Evolutionary conservation across 73 alveolate species (phyloP), one percentile per base, ranked within the genome.

Genomic region (Paramecium sexaurelia): DNA sequence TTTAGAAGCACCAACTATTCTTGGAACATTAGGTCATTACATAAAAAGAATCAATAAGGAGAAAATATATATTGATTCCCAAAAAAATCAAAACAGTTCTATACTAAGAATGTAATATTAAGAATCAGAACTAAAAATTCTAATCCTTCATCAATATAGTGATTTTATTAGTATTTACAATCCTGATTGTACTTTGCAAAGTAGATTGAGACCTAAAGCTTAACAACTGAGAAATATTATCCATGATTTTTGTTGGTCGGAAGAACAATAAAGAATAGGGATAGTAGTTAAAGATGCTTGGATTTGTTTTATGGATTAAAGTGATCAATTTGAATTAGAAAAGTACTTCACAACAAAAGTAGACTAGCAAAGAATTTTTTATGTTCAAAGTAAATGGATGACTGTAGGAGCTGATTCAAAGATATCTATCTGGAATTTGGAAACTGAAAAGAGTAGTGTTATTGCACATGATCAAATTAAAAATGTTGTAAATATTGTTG

Each of bases 241-340:
- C 5, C 90, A 78, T 26, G 90, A 78, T 26, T 78, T 78, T 45
- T 41, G 43, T 39, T 78, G 90, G 90, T 78, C 90, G 6, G 90
- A 78, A 78, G 68, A 78, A 78, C n/a, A 78, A 33, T 43, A 78
- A 78, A 17, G 90, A 40, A 20, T 78, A 26, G 90, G 90, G 2
- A 24, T 78, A 10, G 90, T 78, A 5, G 39, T 78, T 41, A 78
- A 78, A 33, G 90, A 78, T 40, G 90, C 90, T 9, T 78, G 40
- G 40, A 78, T 78, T 19, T 78, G 90, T 78, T 78, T 78, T 26
- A 29, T 41, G 40, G 90, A 78, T 78, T 35, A 71, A 19, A 11
- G 90, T 41, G 90, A 78, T 7, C 9, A 78, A 22, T 78, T 29
- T 78, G 68, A 37, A 40, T 78, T 39, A 13, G 90, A 78, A 19